Percentiles rank a stretch among this genome's conserved stretches.
phyloP scores from a whole-genome alignment of 805 yeast genomes.

The Myxozyma neotropica region DNA sequence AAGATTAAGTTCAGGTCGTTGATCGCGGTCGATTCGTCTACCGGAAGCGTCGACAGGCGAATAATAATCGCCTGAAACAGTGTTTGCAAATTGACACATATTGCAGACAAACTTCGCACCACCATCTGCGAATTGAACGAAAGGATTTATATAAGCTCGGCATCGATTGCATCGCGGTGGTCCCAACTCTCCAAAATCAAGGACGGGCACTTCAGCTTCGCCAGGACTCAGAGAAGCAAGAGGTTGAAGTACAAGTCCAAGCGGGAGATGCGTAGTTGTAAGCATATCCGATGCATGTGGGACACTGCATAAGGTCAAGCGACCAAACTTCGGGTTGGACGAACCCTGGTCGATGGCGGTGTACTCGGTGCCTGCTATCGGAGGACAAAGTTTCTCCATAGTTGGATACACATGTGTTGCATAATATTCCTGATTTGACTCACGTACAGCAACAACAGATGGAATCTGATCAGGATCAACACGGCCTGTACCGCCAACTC shows the following conservation, averaged over 20 bases:
- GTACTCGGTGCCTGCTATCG: slow-evolving; percentile 73
- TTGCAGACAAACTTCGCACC: slow-evolving; percentile 76
- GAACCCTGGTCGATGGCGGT: slow-evolving; percentile 79
- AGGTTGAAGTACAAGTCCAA: slow-evolving; percentile 81
- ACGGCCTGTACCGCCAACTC: slow-evolving; percentile 10
- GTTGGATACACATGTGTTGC: slow-evolving; percentile 60
- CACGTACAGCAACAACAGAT: slow-evolving; percentile 47
- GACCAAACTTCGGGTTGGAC: slow-evolving; percentile 75
- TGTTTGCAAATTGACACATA: slow-evolving; percentile 77
- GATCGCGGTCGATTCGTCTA: slow-evolving; percentile 61
- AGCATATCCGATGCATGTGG: slow-evolving; percentile 76
- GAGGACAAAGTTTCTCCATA: slow-evolving; percentile 78
- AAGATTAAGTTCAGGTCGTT: slow-evolving; percentile 72
- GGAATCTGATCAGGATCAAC: slow-evolving; percentile 39
- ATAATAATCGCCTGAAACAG: slow-evolving; percentile 66
- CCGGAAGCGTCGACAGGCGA: slow-evolving; percentile 64
- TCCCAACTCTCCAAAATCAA: slow-evolving; percentile 61
- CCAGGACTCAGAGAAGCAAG: slow-evolving; percentile 63
- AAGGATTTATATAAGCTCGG: slow-evolving; percentile 85
- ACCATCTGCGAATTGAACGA: slow-evolving; percentile 63
- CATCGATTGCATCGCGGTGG: slow-evolving; percentile 93
- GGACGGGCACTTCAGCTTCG: slow-evolving; percentile 59
- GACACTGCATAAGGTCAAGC: slow-evolving; percentile 78
- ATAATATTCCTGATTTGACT: slow-evolving; percentile 41
- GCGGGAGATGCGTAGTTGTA: slow-evolving; percentile 70